Percentiles rank a stretch among this genome's conserved stretches.
Conservation (phyloP, 73 alveolate genomes). For the Effrenium voratum region DNA sequence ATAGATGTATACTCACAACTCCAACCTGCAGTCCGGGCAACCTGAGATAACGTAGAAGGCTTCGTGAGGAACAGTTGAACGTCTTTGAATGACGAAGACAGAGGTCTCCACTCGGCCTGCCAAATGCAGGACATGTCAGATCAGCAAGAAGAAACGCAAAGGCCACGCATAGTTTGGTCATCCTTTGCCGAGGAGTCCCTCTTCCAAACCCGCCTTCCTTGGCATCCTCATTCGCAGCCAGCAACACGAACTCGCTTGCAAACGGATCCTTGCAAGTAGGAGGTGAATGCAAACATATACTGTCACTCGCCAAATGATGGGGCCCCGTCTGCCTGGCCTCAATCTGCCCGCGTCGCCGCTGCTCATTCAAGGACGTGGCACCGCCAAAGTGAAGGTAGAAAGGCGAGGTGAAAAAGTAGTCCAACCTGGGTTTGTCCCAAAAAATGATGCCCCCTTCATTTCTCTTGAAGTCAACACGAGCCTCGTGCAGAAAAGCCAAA, state of each 20-base stretch:
- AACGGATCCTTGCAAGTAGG: no score
- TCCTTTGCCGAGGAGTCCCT: background rate
- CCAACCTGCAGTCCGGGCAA: background rate
- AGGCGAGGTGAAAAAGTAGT: slow-evolving; percentile 84
- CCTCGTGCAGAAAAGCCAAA: no score
- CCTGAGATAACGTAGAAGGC: slow-evolving; percentile 35
- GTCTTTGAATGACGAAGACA: slow-evolving; percentile 45
- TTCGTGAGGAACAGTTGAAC: slow-evolving; percentile 14
- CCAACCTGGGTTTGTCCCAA: slow-evolving; percentile 11
- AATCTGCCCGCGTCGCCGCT: slow-evolving; percentile 84
- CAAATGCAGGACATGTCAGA: background rate
- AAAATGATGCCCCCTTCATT: background rate
- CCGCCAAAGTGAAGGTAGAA: slow-evolving; percentile 55
- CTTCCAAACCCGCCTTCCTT: slow-evolving; percentile 9
- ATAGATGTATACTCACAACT: background rate
- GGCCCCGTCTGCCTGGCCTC: no score
- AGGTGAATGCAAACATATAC: no score
- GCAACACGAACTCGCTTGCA: slow-evolving; percentile 41
- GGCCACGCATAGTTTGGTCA: background rate
- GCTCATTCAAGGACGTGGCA: slow-evolving; percentile 28
- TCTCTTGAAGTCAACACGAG: no score
- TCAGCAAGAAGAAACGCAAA: background rate
- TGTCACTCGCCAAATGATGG: no score
- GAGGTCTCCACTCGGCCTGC: slow-evolving; percentile 57
- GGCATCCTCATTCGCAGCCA: slow-evolving; percentile 67